These are phyloP conservation scores for Asterella californica DNA, from an alignment of 225 moss, liverwort and hornwort species.

Conservation along the genomic window DNA sequence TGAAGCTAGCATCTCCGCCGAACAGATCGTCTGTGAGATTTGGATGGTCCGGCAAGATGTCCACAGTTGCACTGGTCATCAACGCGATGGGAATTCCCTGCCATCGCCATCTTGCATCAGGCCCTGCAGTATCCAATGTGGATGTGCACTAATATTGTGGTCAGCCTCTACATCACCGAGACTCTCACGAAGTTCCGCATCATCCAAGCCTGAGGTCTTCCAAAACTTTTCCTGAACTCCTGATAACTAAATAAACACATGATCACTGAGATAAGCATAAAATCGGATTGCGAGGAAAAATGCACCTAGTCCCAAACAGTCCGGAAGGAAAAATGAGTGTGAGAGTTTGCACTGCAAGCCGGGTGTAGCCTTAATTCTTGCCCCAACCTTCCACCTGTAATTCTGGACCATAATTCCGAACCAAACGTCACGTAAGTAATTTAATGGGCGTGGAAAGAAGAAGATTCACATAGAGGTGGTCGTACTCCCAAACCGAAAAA, in stretches of 20 bases:
- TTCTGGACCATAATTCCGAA: conserved; percentile 45
- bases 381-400: conserved; percentile 84
- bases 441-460: background rate
- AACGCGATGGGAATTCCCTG: conserved; percentile 76
- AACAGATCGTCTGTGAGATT: conserved; percentile 33
- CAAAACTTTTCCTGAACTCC: too few species aligned
- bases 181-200: too few species aligned
- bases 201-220: background rate
- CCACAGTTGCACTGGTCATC: conserved; percentile 56
- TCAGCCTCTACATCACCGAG: background rate
- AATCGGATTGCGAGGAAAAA: background rate
- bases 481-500: background rate
- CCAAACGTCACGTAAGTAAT: background rate
- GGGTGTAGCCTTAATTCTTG: conserved; percentile 53
- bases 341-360: conserved; percentile 68
- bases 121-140: conserved; percentile 49
- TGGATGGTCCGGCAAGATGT: conserved; percentile 39
- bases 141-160: background rate
- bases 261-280: background rate
- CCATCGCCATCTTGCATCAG: conserved; percentile 91
- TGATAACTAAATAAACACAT: too few species aligned
- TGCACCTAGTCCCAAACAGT: conserved; percentile 76
- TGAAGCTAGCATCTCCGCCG: conserved; percentile 19
- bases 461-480: background rate
- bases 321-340: conserved; percentile 65